These are phyloP conservation scores for Actinomortierella wolfii DNA, from an alignment of 371 early-diverging fungal species.

Conservation along the genomic window DNA sequence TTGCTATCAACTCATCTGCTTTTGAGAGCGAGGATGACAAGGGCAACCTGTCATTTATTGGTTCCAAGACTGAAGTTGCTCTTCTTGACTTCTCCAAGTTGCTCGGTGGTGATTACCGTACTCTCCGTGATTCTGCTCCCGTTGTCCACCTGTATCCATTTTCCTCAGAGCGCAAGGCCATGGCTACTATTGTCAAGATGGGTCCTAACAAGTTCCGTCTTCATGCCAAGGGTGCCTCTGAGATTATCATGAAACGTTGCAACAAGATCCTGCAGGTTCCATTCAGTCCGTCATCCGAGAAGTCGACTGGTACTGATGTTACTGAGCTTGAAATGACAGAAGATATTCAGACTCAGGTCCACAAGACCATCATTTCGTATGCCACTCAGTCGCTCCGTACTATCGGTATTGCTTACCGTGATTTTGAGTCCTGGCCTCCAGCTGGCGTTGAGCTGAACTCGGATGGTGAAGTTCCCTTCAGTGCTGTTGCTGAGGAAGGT, in stretches of 20 bases:
- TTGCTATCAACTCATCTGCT: conserved; percentile 85
- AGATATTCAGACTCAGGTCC: conserved; percentile 49
- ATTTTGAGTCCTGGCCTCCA: conserved; percentile 64
- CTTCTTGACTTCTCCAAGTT: conserved; percentile 66
- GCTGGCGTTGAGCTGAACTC: conserved; percentile 47
- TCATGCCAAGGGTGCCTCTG: conserved; percentile 88
- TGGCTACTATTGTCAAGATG: conserved; percentile 79
- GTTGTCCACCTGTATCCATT: conserved; percentile 77
- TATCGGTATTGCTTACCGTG: conserved; percentile 72
- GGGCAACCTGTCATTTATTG: conserved; percentile 60
- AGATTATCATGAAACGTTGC: conserved; percentile 67
- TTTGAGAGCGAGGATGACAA: conserved; percentile 67
- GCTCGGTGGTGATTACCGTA: conserved; percentile 54
- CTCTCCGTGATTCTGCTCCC: conserved; percentile 52
- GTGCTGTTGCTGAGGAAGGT: conserved; percentile 49
- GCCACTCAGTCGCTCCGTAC: conserved; percentile 70
- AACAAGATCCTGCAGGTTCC: conserved; percentile 32
- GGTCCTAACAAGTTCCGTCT: conserved; percentile 56
- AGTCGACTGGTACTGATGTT: conserved; percentile 44
- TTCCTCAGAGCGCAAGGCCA: conserved; percentile 84
- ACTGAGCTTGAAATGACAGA: conserved; percentile 55
- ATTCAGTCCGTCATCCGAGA: conserved; percentile 14
- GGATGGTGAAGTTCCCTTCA: conserved; percentile 57
- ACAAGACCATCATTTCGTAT: conserved; percentile 65
- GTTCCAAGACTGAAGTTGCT: conserved; percentile 88